Conservation (phyloP, 2,329 filamentous ascomycete genomes). For the Exophiala viscosa region DNA sequence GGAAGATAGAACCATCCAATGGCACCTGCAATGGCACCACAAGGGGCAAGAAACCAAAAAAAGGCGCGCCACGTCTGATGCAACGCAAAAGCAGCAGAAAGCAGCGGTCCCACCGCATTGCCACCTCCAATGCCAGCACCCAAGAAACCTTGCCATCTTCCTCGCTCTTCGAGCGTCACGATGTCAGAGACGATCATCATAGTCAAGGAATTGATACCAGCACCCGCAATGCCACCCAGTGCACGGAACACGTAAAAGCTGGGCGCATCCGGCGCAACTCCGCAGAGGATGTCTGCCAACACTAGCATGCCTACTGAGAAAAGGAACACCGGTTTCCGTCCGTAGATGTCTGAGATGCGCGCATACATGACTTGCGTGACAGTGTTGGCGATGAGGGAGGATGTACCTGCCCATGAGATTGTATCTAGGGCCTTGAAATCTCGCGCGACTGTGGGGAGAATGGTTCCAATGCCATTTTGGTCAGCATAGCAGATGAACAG, state of each 20-base stretch:
- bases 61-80: neutral
- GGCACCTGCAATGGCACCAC: neutral
- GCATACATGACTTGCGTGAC: slow-evolving; percentile 64
- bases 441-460: neutral
- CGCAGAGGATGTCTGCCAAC: slow-evolving; percentile 58
- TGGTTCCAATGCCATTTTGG: neutral
- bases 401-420: slow-evolving; percentile 8
- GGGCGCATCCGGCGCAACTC: slow-evolving; percentile 52
- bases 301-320: slow-evolving; percentile 51
- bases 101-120: neutral
- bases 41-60: neutral
- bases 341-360: slow-evolving; percentile 58
- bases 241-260: slow-evolving; percentile 62
- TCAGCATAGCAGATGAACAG: neutral
- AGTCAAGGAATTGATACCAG: slow-evolving; percentile 56
- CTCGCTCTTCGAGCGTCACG: slow-evolving; percentile 56
- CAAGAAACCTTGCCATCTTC: slow-evolving; percentile 42
- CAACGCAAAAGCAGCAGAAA: neutral
- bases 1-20: neutral
- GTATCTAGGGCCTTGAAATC: neutral
- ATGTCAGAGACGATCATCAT: slow-evolving; percentile 63
- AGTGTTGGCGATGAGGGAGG: slow-evolving; percentile 35
- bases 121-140: neutral
- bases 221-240: slow-evolving; percentile 57
- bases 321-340: slow-evolving; percentile 57